Conservation (phyloP, 1,284 basidiomycete genomes). For the Trichosporon asahii region DNA sequence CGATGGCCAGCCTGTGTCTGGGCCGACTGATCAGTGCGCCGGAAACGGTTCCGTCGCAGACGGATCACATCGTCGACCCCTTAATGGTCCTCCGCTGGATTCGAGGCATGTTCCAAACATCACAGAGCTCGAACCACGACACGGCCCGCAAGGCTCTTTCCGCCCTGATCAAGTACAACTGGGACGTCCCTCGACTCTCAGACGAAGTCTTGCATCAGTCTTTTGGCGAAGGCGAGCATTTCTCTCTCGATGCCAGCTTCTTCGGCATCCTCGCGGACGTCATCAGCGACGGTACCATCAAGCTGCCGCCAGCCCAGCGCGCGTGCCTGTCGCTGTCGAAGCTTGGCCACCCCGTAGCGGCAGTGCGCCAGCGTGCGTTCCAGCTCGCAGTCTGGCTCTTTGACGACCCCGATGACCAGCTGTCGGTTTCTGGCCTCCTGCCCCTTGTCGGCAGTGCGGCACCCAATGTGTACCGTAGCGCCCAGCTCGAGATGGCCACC, state of each 20-base stretch:
- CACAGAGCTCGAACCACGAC: conserved; percentile 47
- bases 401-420: conserved; percentile 53
- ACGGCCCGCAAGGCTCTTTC: conserved; percentile 64
- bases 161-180: conserved; percentile 65
- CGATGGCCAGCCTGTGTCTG: conserved; percentile 80
- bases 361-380: conserved; percentile 73
- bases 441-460: conserved; percentile 71
- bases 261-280: conserved; percentile 77
- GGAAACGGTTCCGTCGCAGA: conserved; percentile 40
- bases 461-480: conserved; percentile 73
- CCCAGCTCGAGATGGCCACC: conserved; percentile 72
- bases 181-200: conserved; percentile 62
- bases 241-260: conserved; percentile 56
- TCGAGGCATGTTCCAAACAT: conserved; percentile 52
- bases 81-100: conserved; percentile 54
- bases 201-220: conserved; percentile 69
- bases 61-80: conserved; percentile 49
- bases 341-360: conserved; percentile 68
- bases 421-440: conserved; percentile 64
- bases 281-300: conserved; percentile 43
- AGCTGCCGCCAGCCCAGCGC: conserved; percentile 65
- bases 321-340: conserved; percentile 81
- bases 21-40: conserved; percentile 50
- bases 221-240: conserved; percentile 60
- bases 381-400: conserved; percentile 72